Evolutionary conservation across 306 rosid species (phyloP).

Genomic region (Prunus davidiana): DNA sequence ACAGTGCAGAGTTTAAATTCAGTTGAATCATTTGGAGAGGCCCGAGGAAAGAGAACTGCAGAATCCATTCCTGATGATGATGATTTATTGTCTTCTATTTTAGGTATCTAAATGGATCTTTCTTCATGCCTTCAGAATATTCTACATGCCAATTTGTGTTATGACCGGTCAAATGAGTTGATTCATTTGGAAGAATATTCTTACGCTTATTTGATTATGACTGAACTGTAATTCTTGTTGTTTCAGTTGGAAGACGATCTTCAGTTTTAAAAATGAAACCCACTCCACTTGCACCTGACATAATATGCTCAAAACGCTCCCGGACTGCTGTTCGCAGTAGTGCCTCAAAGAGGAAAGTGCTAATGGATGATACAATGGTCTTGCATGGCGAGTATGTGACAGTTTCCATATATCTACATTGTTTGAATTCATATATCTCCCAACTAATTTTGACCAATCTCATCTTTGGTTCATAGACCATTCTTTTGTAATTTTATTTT

Average conservation of each 20-base stretch:
- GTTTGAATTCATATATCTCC: neutral
- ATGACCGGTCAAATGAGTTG: conserved; percentile 14
- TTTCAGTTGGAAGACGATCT: conserved; percentile 82
- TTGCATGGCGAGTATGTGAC: conserved; percentile 97
- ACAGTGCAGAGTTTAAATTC: conserved; percentile 71
- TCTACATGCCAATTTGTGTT: conserved; percentile 1
- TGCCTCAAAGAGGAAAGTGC: conserved; percentile 85
- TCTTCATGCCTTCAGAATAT: conserved; percentile 5
- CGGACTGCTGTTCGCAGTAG: conserved; percentile 56
- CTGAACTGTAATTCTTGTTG: conserved; percentile 37
- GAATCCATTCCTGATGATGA: conserved; percentile 89
- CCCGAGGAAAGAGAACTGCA: conserved; percentile 51
- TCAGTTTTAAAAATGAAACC: conserved; percentile 82
- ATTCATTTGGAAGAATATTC: neutral
- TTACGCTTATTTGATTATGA: conserved; percentile 14
- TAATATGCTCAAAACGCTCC: conserved; percentile 47
- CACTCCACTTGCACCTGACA: conserved; percentile 64
- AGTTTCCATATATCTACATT: conserved; percentile 20
- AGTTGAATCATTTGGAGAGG: conserved; percentile 59
- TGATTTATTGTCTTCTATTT: conserved; percentile 92
- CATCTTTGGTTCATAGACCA: neutral
- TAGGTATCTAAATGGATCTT: conserved; percentile 52
- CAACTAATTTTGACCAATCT: neutral
- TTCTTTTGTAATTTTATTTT: neutral
- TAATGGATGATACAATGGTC: conserved; percentile 93